phyloP scores from a whole-genome alignment of 352 stramenopile genomes.

The Phytopythium vexans region DNA sequence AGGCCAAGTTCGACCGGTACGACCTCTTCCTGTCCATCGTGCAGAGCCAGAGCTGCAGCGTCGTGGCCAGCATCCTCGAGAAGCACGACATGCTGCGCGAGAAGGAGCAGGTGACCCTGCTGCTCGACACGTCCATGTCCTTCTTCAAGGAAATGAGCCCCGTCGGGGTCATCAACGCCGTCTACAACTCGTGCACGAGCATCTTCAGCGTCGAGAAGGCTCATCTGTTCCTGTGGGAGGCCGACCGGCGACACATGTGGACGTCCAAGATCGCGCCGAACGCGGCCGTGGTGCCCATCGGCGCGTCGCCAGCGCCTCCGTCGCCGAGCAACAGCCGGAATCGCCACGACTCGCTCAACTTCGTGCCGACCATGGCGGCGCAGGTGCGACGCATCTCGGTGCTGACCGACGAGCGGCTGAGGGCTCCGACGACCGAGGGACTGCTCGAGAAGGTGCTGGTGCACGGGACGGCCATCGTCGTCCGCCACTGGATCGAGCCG shows the following conservation, averaged over 20 bases:
- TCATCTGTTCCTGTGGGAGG: slow-evolving; percentile 66
- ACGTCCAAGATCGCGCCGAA: slow-evolving; percentile 57
- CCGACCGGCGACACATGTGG: slow-evolving; percentile 50
- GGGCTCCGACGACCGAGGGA: slow-evolving; percentile 42
- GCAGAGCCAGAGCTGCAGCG: slow-evolving; percentile 56
- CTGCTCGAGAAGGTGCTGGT: slow-evolving; percentile 58
- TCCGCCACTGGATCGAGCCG: slow-evolving; percentile 41
- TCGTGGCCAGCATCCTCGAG: slow-evolving; percentile 66
- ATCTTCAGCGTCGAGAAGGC: slow-evolving; percentile 65
- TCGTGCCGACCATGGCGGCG: slow-evolving; percentile 24
- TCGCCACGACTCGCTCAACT: slow-evolving; percentile 14
- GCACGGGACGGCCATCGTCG: slow-evolving; percentile 39
- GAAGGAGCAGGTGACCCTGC: slow-evolving; percentile 55
- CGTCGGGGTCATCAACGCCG: slow-evolving; percentile 72
- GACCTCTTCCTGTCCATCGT: slow-evolving; percentile 81
- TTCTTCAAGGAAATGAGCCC: slow-evolving; percentile 84
- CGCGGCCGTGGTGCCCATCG: not conserved
- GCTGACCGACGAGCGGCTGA: slow-evolving; percentile 54
- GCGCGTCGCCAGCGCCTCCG: not conserved
- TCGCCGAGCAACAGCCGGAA: slow-evolving; percentile 2
- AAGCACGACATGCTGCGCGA: slow-evolving; percentile 62
- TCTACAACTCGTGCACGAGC: slow-evolving; percentile 69
- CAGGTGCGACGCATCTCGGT: slow-evolving; percentile 57
- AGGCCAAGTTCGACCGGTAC: slow-evolving; percentile 55
- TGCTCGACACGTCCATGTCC: slow-evolving; percentile 70